These are phyloP conservation scores for Colletotrichum incanum DNA, from an alignment of 2,329 filamentous ascomycete genomes.

Conservation along the genomic window DNA sequence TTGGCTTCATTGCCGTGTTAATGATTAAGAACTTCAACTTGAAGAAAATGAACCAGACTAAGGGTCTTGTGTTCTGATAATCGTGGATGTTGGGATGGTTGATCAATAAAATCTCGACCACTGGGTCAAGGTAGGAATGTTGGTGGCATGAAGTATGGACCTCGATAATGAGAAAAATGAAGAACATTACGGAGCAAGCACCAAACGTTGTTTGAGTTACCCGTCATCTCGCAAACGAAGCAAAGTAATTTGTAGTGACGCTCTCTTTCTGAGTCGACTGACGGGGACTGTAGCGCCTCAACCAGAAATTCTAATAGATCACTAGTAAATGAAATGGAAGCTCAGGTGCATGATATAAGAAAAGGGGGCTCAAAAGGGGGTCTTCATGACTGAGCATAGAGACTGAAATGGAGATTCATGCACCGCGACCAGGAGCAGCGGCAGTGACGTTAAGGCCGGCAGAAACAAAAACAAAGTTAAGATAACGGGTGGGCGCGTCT, in stretches of 20 bases:
- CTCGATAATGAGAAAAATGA: not conserved
- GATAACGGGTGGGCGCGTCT: not conserved
- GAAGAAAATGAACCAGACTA: slow-evolving; percentile 63
- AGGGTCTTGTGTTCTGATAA: slow-evolving; percentile 65
- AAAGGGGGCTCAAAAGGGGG: not conserved
- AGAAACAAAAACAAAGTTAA: slow-evolving; percentile 15
- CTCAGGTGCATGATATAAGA: not conserved
- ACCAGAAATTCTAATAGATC: not conserved
- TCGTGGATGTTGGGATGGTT: no score
- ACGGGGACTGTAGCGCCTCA: not conserved
- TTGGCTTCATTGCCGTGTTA: slow-evolving; percentile 55
- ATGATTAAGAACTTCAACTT: slow-evolving; percentile 66
- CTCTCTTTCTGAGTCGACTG: not conserved
- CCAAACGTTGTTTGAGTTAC: no score
- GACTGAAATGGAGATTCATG: slow-evolving; percentile 2
- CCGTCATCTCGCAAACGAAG: not conserved
- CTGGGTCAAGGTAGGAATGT: not conserved
- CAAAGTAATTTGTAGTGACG: not conserved
- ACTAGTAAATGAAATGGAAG: not conserved
- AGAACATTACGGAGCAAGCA: not conserved
- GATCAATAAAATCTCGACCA: not conserved
- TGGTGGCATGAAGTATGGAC: not conserved
- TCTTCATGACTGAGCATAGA: not conserved
- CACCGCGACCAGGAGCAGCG: not conserved
- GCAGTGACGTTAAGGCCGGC: slow-evolving; percentile 4